Evolutionary conservation across 1,284 basidiomycete species (phyloP).

Genomic region (Cryptococcus sp.): DNA sequence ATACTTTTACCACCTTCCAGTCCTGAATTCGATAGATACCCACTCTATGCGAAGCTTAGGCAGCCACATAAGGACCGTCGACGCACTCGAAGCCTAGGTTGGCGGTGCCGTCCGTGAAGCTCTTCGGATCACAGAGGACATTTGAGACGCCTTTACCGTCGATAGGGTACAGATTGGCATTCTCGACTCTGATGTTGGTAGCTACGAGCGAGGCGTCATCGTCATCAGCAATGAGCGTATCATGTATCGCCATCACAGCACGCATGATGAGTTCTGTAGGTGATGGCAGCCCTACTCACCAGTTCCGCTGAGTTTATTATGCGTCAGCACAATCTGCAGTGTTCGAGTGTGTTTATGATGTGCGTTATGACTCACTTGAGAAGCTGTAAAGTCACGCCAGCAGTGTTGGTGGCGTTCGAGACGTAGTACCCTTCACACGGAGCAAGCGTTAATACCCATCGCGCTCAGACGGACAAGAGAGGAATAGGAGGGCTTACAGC

Average conservation of each 20-base stretch:
- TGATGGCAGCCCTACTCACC: no score
- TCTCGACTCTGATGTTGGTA: slow-evolving; percentile 13
- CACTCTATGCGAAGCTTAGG: no score
- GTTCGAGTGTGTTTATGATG: background rate
- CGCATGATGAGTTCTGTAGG: no score
- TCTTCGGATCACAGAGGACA: slow-evolving; percentile 14
- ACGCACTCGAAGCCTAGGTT: slow-evolving; percentile 16
- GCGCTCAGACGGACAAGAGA: no score
- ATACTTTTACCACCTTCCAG: no score
- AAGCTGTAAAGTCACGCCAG: slow-evolving; percentile 15
- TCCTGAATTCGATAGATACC: no score
- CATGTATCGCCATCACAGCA: background rate
- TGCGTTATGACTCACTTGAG: slow-evolving; percentile 8
- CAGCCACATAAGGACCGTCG: slow-evolving; percentile 12
- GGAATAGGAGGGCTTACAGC: slow-evolving; percentile 7
- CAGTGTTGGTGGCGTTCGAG: slow-evolving; percentile 12
- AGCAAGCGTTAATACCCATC: background rate
- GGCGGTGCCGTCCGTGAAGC: slow-evolving; percentile 14
- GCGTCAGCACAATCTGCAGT: background rate
- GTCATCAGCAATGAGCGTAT: no score
- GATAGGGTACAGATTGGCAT: slow-evolving; percentile 12
- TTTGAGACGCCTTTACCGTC: slow-evolving; percentile 12
- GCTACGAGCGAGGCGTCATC: background rate
- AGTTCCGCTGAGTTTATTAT: no score
- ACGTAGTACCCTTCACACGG: slow-evolving; percentile 12